A percentile compares a stretch with the other conserved stretches of the same genome.
phyloP scores from a whole-genome alignment of 164 flowering plant genomes.

The Chimonanthus salicifolius region DNA sequence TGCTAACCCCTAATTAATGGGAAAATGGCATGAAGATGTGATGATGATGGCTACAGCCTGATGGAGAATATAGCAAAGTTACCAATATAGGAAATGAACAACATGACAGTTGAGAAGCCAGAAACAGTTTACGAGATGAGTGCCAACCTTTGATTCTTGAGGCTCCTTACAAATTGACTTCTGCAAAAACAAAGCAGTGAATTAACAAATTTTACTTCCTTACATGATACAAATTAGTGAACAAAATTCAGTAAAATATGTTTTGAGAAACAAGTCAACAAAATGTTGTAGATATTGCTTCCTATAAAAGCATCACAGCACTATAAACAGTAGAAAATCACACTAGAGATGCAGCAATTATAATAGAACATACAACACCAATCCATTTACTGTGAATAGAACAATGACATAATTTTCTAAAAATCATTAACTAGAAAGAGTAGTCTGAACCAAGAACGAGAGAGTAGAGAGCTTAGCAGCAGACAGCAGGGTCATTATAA shows the following conservation, averaged over 20 bases:
- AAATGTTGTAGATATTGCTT: background rate
- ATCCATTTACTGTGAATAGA: background rate
- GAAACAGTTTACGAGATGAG: background rate
- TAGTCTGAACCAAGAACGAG: too few species aligned
- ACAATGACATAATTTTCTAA: too few species aligned
- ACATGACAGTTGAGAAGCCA: background rate
- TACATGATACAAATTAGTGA: too few species aligned
- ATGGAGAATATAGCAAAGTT: too few species aligned
- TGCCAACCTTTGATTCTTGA: constrained; percentile 62
- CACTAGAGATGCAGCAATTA: background rate
- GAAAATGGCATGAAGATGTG: too few species aligned
- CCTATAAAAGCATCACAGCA: background rate
- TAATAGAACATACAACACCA: background rate
- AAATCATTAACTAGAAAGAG: background rate
- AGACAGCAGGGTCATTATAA: too few species aligned
- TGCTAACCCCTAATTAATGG: too few species aligned
- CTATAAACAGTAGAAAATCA: background rate
- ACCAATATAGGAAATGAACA: background rate
- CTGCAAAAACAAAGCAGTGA: constrained; percentile 40
- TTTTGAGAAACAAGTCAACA: background rate
- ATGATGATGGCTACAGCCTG: too few species aligned
- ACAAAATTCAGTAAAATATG: too few species aligned
- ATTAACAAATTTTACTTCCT: too few species aligned
- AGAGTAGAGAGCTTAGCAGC: too few species aligned
- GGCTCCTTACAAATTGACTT: constrained; percentile 72